phyloP scores from a whole-genome alignment of 495 filamentous ascomycete genomes.

The Ascodesmis nigricans region DNA sequence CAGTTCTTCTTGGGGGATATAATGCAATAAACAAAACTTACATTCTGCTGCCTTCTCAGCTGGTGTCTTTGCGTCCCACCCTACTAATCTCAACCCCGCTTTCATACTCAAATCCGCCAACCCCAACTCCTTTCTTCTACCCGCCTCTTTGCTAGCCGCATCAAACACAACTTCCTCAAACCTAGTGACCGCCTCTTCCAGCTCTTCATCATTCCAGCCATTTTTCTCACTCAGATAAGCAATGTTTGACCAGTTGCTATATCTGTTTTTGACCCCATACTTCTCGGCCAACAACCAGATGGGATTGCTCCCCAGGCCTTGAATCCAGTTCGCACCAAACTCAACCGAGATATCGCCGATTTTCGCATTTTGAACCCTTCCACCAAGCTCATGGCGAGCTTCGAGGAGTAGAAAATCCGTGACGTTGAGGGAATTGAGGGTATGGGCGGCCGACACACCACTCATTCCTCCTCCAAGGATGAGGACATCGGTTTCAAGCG shows the following conservation, averaged over 20 bases:
- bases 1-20: background rate
- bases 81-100: conserved; percentile 35
- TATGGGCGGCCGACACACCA: conserved; percentile 52
- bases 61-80: conserved; percentile 40
- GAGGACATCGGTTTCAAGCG: conserved; percentile 26
- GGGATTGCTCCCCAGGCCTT: conserved; percentile 47
- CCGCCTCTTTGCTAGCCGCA: conserved; percentile 9
- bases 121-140: conserved; percentile 35
- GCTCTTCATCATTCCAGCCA: conserved; percentile 24
- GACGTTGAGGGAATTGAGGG: conserved; percentile 38
- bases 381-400: conserved; percentile 24
- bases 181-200: conserved; percentile 7
- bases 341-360: conserved; percentile 41
- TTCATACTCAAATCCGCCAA: conserved; percentile 41
- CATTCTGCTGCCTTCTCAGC: conserved; percentile 22
- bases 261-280: conserved; percentile 37
- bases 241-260: conserved; percentile 34
- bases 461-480: conserved; percentile 37
- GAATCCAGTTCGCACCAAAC: conserved; percentile 52
- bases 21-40: conserved; percentile 1
- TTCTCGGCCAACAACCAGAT: conserved; percentile 48
- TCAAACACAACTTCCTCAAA: conserved; percentile 13
- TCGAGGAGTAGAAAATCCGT: conserved; percentile 51
- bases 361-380: conserved; percentile 26
- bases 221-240: conserved; percentile 36